Evolutionary conservation across 106 monocot species (phyloP).

Genomic region (Dioscorea dumetorum): DNA sequence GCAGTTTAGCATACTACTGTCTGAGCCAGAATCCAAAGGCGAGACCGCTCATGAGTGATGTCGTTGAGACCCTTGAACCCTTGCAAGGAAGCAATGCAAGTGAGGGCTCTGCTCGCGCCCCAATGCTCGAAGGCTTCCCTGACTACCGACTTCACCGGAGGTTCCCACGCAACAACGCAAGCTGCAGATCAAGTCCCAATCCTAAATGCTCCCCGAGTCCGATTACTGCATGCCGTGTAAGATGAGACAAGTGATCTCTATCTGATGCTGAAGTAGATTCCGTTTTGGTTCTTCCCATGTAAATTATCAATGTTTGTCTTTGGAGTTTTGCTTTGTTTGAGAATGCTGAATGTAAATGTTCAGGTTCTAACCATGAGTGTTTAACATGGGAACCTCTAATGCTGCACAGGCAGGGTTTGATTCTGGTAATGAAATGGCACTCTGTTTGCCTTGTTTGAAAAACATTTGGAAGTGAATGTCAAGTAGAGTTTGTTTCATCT

Average conservation of each 20-base stretch:
- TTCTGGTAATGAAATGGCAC: neutral
- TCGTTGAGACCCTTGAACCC: constrained; percentile 77
- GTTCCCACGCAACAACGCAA: constrained; percentile 7
- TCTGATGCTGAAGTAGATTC: neutral
- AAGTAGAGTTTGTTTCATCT: too few species aligned
- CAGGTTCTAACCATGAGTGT: neutral
- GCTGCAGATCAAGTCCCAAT: constrained; percentile 31
- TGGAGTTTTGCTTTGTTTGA: constrained; percentile 2
- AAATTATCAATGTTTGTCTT: neutral
- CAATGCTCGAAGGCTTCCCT: neutral
- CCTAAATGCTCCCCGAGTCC: constrained; percentile 33
- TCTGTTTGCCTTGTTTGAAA: too few species aligned
- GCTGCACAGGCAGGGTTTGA: constrained; percentile 14
- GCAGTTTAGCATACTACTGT: constrained; percentile 75
- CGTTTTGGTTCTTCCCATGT: too few species aligned
- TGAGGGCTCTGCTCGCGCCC: constrained; percentile 1
- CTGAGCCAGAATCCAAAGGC: constrained; percentile 76
- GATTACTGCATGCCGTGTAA: constrained; percentile 45
- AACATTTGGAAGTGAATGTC: too few species aligned
- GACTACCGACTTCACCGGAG: constrained; percentile 26
- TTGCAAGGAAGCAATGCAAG: constrained; percentile 33
- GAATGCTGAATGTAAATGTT: constrained; percentile 3
- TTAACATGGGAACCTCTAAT: neutral
- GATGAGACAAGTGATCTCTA: constrained; percentile 28
- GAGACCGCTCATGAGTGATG: constrained; percentile 81